These are phyloP conservation scores for Stephania japonica DNA, from an alignment of 164 flowering plant species.

Conservation along the genomic window DNA sequence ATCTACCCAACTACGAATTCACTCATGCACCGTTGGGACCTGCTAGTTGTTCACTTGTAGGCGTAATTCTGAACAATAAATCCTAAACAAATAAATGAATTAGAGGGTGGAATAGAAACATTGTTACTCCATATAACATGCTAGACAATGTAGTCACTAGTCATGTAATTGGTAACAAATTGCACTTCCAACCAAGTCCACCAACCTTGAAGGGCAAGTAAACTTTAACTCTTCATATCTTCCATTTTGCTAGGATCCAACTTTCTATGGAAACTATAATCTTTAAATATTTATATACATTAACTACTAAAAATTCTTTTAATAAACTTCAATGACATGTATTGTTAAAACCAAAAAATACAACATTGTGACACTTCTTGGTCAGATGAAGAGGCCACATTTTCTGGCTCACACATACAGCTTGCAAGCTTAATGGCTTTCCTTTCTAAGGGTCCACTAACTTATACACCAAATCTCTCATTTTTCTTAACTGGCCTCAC, in stretches of 20 bases:
- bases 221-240: not conserved
- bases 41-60: too few relatives aligned
- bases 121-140: too few relatives aligned
- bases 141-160: too few relatives aligned
- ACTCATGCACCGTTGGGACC: too few relatives aligned
- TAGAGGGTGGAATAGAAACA: too few relatives aligned
- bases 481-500: not conserved
- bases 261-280: not conserved
- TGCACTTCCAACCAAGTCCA: not conserved
- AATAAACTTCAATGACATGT: too few relatives aligned
- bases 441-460: not conserved
- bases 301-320: too few relatives aligned
- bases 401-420: not conserved
- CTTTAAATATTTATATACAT: too few relatives aligned
- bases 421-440: not conserved
- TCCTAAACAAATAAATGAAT: too few relatives aligned
- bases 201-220: not conserved
- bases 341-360: not conserved
- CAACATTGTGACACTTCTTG: not conserved
- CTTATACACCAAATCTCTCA: not conserved
- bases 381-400: not conserved
- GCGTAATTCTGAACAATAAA: too few relatives aligned
- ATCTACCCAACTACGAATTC: too few relatives aligned
- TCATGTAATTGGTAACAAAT: not conserved
- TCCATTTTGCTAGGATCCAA: not conserved